Conservation (phyloP, 495 filamentous ascomycete species). For the Pseudoneurospora amorphoporcata region DNA sequence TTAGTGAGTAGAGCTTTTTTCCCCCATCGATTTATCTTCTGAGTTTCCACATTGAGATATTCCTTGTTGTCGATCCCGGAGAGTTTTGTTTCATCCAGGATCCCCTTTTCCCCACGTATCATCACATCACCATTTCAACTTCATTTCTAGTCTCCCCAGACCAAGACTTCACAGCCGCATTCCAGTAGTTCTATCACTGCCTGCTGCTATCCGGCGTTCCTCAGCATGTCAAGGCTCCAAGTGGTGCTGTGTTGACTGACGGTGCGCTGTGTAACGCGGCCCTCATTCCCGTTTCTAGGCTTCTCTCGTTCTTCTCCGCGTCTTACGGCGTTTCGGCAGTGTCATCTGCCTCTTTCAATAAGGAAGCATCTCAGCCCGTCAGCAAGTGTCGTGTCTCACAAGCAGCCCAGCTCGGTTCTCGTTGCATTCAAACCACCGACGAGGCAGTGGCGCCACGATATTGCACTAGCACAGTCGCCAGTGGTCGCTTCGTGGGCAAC, state of each 20-base stretch:
- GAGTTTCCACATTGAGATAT: background rate
- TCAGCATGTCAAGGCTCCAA: background rate
- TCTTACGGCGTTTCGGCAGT: background rate
- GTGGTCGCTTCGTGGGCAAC: background rate
- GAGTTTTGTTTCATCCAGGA: background rate
- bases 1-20: conserved; percentile 9
- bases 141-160: background rate
- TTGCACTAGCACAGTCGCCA: background rate
- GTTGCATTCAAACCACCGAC: background rate
- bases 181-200: background rate
- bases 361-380: background rate
- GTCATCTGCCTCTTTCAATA: background rate
- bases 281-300: background rate
- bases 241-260: background rate
- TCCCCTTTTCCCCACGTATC: background rate
- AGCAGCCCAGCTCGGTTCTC: background rate
- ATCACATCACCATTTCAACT: background rate
- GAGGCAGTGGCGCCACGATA: background rate
- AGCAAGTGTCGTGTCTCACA: background rate
- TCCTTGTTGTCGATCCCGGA: background rate
- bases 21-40: background rate
- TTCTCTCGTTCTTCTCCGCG: background rate
- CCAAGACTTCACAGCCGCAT: background rate
- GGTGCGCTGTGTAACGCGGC: background rate
- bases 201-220: background rate